Evolutionary conservation across 192 early-diverging fungal species (phyloP), one percentile per base, ranked within the genome.

Genomic region (Backusella psychrophila): DNA sequence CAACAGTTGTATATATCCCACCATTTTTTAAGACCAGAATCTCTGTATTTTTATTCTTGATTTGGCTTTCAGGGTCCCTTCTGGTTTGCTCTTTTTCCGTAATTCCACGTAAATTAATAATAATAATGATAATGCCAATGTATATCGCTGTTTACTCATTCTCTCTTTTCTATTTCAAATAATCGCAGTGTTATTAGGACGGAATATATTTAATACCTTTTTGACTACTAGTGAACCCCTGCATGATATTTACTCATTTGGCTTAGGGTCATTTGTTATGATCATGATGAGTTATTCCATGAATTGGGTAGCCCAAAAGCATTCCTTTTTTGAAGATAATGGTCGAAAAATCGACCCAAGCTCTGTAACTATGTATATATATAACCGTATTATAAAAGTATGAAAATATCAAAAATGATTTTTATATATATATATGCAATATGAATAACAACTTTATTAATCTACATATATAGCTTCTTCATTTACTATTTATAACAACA

Each of bases 1-100:
- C 96, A 76, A 89, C 84, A 0, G 84, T 95, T 39, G 91, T 99
- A 1, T 96, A 96, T 82, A 86, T 92, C 29, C 97, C 98, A 29
- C 89, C 91, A 1, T 72, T 86, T 35, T 91, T 94, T 49, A 83
- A 85, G 75, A 71, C 67, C 2, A 78, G 95, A 68, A 79, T 95
- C 8, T 80, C 85, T 39, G 31, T 80, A 3, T 85, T 90, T 52
- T 74, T 87, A 29, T 70, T 88, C 41, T 63, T 85, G 17, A 79
- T 90, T 44, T 90, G 88, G 88, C 75, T 84, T 26, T 49, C 70
- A 12, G 70, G 42, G 19, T 71, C 70, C 8, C n/a, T 71, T 49
- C 29, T 71, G 29, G 70, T 71, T 33, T 71, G 70, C 19, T 71
- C 70, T 23, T 31, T 71, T 29, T 71, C 70, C 6, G 78, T 87